Base-by-base conservation (phyloP, 78 protist species). In the Anaeramoeba flamelloides region DNA sequence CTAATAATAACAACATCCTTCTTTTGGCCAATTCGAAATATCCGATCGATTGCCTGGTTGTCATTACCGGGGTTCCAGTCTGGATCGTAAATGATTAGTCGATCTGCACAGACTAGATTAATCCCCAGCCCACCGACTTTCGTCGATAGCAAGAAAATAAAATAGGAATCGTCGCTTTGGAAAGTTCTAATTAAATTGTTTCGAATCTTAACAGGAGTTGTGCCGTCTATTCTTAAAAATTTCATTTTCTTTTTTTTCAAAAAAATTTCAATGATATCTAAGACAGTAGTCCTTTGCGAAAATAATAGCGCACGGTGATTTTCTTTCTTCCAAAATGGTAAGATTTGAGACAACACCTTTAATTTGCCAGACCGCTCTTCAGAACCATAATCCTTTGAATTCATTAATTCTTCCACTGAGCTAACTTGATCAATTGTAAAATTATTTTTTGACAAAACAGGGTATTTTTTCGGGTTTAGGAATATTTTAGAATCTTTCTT, bases 321-420 rank as follows among this genome's bases (percentile, higher is more conserved):
- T n/a, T n/a, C n/a, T n/a, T n/a, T n/a, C n/a, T n/a, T n/a, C 97
- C 97, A 96, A 64, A 82, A 1, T 1, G 81, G 88, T 22, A 96
- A 84, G 31, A 96, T 81, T 38, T 84, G 34, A 4, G 36, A 74
- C 30, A 94, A 69, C 0, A 94, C 92, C 30, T 31, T 30, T 69
- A 95, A 12, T 83, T 95, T 95, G 2, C 94, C 93, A 1, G 91
- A 82, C 30, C 17, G 2, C 41, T 12, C 3, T 26, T 65, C 41
- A 30, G 30, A 1, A 12, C 33, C 31, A 53, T 17, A 4, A 77
- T 32, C 17, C 30, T 2, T 1, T 2, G 76, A 31, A 77, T 22
- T 77, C 22, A 22, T 22, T 26, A 31, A 77, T 38, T 26, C n/a
- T 39, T 31, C 30, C 79, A 22, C 22, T 26, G 38, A n/a, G n/a